These are phyloP conservation scores for Lolium rigidum DNA, from an alignment of 176 grass and related monocot genomes.

Conservation along the genomic window DNA sequence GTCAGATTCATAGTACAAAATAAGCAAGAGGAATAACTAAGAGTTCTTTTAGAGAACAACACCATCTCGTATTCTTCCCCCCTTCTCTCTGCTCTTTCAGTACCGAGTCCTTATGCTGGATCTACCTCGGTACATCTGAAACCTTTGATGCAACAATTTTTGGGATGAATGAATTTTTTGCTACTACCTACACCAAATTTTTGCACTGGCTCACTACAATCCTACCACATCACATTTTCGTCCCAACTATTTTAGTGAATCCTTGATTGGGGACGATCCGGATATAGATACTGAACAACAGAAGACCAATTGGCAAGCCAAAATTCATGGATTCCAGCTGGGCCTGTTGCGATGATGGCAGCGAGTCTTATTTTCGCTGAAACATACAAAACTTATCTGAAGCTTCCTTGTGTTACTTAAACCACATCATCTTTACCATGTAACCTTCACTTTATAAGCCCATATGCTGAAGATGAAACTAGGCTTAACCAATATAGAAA, in stretches of 20 bases:
- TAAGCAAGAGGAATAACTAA: constrained; percentile 30
- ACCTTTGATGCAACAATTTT: neutral
- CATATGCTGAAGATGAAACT: neutral
- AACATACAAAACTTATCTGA: constrained; percentile 10
- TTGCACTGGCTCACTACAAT: neutral
- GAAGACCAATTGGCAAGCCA: neutral
- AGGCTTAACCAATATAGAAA: neutral
- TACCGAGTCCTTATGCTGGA: neutral
- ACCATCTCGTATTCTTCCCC: neutral
- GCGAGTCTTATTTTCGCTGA: neutral
- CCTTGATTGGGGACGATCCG: neutral
- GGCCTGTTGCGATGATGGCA: neutral
- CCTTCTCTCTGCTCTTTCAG: neutral
- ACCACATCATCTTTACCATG: neutral
- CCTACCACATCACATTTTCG: constrained; percentile 10
- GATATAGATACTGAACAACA: neutral
- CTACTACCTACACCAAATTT: neutral
- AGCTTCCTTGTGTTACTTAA: neutral
- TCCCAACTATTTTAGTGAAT: constrained; percentile 4
- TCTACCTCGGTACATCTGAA: constrained; percentile 10
- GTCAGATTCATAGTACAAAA: constrained; percentile 26
- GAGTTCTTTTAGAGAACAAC: constrained; percentile 26
- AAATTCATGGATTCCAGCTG: neutral
- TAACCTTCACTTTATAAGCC: neutral
- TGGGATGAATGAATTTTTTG: neutral